phyloP scores from a whole-genome alignment of 495 filamentous ascomycete genomes.

The Neurospora terricola region DNA sequence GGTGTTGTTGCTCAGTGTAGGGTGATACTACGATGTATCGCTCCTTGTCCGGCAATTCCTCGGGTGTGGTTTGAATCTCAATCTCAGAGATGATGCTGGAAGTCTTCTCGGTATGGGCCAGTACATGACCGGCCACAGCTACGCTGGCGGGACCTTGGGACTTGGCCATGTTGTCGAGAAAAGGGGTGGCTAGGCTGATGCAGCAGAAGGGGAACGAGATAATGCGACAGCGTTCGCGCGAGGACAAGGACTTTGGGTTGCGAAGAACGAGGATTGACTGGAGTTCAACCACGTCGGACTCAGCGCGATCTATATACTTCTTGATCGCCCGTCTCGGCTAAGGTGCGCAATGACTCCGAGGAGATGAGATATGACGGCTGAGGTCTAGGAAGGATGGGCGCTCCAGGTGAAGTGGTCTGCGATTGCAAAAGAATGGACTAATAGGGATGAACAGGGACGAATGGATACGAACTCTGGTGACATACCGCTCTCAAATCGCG shows the following conservation, averaged over 20 bases:
- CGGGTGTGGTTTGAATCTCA: neutral
- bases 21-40: slow-evolving; percentile 58
- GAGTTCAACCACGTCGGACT: neutral
- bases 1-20: slow-evolving; percentile 56
- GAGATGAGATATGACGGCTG: neutral
- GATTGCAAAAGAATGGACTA: neutral
- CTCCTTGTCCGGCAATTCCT: neutral
- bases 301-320: neutral
- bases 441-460: neutral
- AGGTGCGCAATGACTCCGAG: neutral
- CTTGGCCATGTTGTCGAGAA: slow-evolving; percentile 9
- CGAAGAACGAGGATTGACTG: neutral
- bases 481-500: slow-evolving; percentile 17
- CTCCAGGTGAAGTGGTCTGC: neutral
- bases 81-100: slow-evolving; percentile 3
- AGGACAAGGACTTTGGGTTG: neutral
- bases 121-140: neutral
- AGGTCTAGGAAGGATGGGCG: neutral
- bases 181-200: neutral
- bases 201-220: neutral
- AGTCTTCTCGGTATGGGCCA: slow-evolving; percentile 2
- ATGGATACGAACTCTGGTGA: slow-evolving; percentile 7
- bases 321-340: neutral
- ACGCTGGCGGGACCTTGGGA: slow-evolving; percentile 6
- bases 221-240: neutral